Evolutionary conservation across 768 basidiomycete species (phyloP).

Genomic region (Heimioporus sp.): DNA sequence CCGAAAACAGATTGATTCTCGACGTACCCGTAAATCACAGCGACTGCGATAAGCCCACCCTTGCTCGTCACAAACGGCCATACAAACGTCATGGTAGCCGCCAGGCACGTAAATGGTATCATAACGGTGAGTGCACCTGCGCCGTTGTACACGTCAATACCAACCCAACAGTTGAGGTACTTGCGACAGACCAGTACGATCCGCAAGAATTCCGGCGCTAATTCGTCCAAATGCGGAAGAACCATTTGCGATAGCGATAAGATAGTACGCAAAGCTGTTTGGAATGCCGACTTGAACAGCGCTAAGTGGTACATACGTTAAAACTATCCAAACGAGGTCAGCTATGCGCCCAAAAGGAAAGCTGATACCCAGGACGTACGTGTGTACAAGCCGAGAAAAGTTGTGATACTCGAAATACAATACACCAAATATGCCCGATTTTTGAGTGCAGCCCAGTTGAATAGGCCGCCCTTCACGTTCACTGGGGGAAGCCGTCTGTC

Average conservation of each 20-base stretch:
- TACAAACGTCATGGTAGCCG: conserved; percentile 58
- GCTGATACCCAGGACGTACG: conserved; percentile 31
- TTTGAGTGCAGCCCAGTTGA: conserved; percentile 52
- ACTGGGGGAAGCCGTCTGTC: conserved; percentile 53
- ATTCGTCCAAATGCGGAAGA: conserved; percentile 63
- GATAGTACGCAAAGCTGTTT: conserved; percentile 55
- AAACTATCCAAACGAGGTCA: conserved; percentile 35
- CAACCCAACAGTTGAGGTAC: neutral
- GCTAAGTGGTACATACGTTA: conserved; percentile 66
- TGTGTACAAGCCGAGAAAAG: conserved; percentile 71
- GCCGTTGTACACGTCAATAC: neutral
- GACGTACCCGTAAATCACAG: conserved; percentile 63
- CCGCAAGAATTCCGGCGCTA: conserved; percentile 50
- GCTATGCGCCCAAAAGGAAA: neutral
- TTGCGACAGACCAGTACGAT: conserved; percentile 44
- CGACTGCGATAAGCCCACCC: conserved; percentile 48
- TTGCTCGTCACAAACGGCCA: conserved; percentile 65
- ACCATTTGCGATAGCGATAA: conserved; percentile 68
- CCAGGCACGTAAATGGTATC: conserved; percentile 55
- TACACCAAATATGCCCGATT: conserved; percentile 51
- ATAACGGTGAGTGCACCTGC: conserved; percentile 68
- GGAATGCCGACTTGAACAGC: conserved; percentile 50
- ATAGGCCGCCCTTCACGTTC: conserved; percentile 53
- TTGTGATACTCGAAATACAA: conserved; percentile 52
- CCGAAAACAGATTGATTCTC: too few relatives aligned